A percentile compares a stretch with the other conserved stretches of the same genome.
Conservation (phyloP, 2,329 filamentous ascomycete species). For the Aspergillus sp. region DNA sequence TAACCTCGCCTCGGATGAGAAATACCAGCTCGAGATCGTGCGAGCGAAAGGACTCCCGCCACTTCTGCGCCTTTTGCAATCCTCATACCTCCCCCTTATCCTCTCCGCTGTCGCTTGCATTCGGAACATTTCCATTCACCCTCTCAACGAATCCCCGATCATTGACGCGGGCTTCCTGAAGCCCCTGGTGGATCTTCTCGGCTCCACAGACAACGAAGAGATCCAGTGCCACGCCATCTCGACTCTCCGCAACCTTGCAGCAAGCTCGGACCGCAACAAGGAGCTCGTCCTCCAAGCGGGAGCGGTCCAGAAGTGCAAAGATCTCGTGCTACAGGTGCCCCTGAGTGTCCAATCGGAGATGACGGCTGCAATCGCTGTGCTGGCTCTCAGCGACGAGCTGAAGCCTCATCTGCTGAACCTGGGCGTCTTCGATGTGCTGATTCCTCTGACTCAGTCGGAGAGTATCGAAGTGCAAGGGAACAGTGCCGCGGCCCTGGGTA, state of each 20-base stretch:
- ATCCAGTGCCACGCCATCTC: constrained; percentile 99
- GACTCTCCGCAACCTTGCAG: constrained; percentile 89
- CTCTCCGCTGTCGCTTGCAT: constrained; percentile 97
- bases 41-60: constrained; percentile 81
- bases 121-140: constrained; percentile 97
- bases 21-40: constrained; percentile 97
- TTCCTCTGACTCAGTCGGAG: constrained; percentile 89
- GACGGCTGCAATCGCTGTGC: constrained; percentile 97
- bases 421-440: constrained; percentile 93
- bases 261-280: constrained; percentile 97
- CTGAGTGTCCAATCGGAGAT: constrained; percentile 97
- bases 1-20: constrained; percentile 95
- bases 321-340: constrained; percentile 88
- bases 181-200: constrained; percentile 87
- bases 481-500: constrained; percentile 91
- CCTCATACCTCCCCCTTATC: constrained; percentile 91
- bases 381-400: constrained; percentile 91
- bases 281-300: constrained; percentile 94
- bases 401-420: constrained; percentile 88
- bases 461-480: constrained; percentile 99
- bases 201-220: constrained; percentile 95
- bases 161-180: constrained; percentile 96
- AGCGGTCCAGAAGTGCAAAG: constrained; percentile 97
- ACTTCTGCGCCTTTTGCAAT: constrained; percentile 85
- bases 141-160: constrained; percentile 95